Conservation (phyloP, 2,329 filamentous ascomycete genomes). For the Arthroderma uncinatum region DNA sequence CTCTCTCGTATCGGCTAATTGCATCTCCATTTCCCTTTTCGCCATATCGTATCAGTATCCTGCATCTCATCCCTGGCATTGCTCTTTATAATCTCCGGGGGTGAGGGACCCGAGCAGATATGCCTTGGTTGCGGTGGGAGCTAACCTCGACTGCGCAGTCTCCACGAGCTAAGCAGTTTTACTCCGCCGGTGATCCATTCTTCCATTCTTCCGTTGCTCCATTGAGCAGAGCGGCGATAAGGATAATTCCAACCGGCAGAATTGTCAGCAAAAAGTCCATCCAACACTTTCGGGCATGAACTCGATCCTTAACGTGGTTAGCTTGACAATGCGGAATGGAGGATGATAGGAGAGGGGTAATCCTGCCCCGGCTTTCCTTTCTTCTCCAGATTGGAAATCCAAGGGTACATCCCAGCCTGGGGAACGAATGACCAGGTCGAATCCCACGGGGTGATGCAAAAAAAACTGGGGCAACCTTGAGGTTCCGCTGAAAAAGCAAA, state of each 20-base stretch:
- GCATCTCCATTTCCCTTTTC: slow-evolving; percentile 1
- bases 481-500: background rate
- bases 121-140: slow-evolving; percentile 1
- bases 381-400: slow-evolving; percentile 1
- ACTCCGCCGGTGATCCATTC: background rate
- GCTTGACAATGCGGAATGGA: background rate
- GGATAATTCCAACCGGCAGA: background rate
- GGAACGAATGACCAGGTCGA: slow-evolving; percentile 5
- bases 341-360: slow-evolving; percentile 1
- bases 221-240: background rate
- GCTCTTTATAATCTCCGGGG: slow-evolving; percentile 4
- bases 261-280: background rate
- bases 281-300: background rate
- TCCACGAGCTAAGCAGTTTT: background rate
- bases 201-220: background rate
- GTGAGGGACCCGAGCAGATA: background rate
- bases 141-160: background rate
- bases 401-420: slow-evolving; percentile 3
- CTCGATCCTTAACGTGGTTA: background rate
- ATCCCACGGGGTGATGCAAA: background rate
- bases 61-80: slow-evolving; percentile 1
- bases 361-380: slow-evolving; percentile 3
- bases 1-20: slow-evolving; percentile 2
- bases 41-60: background rate
- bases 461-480: slow-evolving; percentile 5